Evolutionary conservation across 768 basidiomycete genomes (phyloP), one percentile per base, ranked within the genome.

Genomic region (Boletus sp.): DNA sequence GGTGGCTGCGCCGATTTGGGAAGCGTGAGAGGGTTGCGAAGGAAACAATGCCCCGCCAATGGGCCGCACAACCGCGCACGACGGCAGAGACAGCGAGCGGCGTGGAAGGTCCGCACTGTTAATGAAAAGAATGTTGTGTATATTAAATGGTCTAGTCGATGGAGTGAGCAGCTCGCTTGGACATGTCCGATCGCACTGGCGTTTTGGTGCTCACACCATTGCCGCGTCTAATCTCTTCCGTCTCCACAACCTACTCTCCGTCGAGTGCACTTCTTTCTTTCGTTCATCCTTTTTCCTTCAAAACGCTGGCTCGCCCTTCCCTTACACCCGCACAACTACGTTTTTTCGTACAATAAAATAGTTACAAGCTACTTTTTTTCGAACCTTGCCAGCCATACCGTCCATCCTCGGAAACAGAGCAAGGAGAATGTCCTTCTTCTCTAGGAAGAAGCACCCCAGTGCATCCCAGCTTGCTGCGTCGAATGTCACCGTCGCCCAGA

Each of bases 381-480:
- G 13, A 49, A 41, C 47, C 32, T 67, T 51, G 62, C 65, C 80
- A 79, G 73, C 81, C 83, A 87, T 86, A 80, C 79, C 83, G 83
- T 87, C 81, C 68, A 71, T 87, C 72, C 73, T 85, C 70, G 75
- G 77, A 60, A 68, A 70, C 69, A 79, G 81, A 73, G 66, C 82
- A 60, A 76, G 84, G 72, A 86, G 86, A 83, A 93, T 93, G 90
- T 90, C 89, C 80, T 93, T 91, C 88, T 93, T 93, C 82, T 87
- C 83, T 41, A 82, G 88, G 81, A 90, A 85, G 85, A 91, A 89
- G 82, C 81, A 84, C 59, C 78, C 82, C 50, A 80, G 74, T 47
- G 72, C 74, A 60, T 73, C 71, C 23, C 79, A 79, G 61, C 72
- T 74, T 50, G 65, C 69, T 47, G 61, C 74, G 27, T 60, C 79